These are phyloP conservation scores for Penicillium roqueforti DNA, from an alignment of 495 filamentous ascomycete species.

Conservation along the genomic window DNA sequence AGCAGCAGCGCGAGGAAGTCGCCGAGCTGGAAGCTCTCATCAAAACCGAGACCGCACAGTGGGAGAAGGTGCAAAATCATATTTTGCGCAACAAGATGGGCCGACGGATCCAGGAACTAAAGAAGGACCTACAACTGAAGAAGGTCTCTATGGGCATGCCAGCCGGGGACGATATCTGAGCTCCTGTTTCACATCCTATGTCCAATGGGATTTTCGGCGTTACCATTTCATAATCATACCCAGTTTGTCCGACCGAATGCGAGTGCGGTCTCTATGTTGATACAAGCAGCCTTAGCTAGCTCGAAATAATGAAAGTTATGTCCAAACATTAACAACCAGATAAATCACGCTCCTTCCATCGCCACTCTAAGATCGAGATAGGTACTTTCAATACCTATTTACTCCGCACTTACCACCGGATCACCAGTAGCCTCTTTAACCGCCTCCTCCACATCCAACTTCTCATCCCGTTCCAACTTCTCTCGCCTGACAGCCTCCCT, in stretches of 20 bases:
- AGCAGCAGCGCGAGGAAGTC: slow-evolving; percentile 49
- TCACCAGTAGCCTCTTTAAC: slow-evolving; percentile 29
- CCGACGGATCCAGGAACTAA: slow-evolving; percentile 44
- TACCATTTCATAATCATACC: slow-evolving; percentile 8
- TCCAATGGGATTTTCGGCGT: background rate
- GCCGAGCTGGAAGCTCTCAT: slow-evolving; percentile 47
- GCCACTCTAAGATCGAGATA: background rate
- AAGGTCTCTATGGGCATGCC: slow-evolving; percentile 46
- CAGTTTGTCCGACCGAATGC: slow-evolving; percentile 1
- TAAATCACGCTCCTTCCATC: background rate
- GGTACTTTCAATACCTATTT: background rate
- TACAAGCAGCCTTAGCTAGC: slow-evolving; percentile 2
- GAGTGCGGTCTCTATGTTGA: background rate
- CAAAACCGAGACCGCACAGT: slow-evolving; percentile 39
- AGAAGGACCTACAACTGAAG: slow-evolving; percentile 46
- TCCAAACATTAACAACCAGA: background rate
- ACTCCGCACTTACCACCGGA: slow-evolving; percentile 30
- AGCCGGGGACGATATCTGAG: slow-evolving; percentile 32
- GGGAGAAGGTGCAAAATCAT: slow-evolving; percentile 39
- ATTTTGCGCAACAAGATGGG: slow-evolving; percentile 50
- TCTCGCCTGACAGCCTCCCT: slow-evolving; percentile 27
- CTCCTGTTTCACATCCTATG: slow-evolving; percentile 4
- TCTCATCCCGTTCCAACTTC: slow-evolving; percentile 29
- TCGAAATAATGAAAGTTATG: slow-evolving; percentile 8
- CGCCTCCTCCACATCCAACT: slow-evolving; percentile 28